These are phyloP conservation scores for Phoma herbarum DNA, from an alignment of 2,329 filamentous ascomycete species.

Conservation along the genomic window DNA sequence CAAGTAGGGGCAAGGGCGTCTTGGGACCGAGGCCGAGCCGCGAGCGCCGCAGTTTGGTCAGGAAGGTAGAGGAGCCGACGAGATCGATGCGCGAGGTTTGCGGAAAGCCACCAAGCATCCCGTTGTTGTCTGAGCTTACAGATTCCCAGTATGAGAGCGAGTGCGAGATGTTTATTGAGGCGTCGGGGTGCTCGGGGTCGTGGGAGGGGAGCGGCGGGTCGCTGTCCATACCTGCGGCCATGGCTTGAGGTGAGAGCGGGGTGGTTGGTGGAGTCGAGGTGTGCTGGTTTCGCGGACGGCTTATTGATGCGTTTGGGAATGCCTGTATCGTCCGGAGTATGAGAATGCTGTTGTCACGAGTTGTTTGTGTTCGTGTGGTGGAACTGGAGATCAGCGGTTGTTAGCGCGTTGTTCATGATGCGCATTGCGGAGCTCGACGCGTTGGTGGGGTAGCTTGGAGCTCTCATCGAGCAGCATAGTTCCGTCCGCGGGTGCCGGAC, in stretches of 20 bases:
- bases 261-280: neutral
- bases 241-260: slow-evolving; percentile 12
- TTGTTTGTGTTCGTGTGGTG: neutral
- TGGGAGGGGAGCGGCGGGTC: slow-evolving; percentile 33
- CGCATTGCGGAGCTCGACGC: slow-evolving; percentile 11
- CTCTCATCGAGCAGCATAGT: neutral
- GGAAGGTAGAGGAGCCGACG: slow-evolving; percentile 73
- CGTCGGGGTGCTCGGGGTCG: slow-evolving; percentile 48
- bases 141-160: slow-evolving; percentile 62
- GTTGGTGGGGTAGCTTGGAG: slow-evolving; percentile 19
- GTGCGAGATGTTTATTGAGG: slow-evolving; percentile 55
- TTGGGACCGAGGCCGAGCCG: slow-evolving; percentile 40
- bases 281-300: neutral
- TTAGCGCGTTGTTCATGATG: slow-evolving; percentile 19
- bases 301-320: neutral
- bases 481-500: slow-evolving; percentile 14
- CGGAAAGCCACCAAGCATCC: slow-evolving; percentile 81
- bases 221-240: slow-evolving; percentile 38
- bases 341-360: neutral
- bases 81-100: slow-evolving; percentile 75
- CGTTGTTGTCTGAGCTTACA: slow-evolving; percentile 66
- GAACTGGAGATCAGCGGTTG: slow-evolving; percentile 1
- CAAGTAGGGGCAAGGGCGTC: slow-evolving; percentile 43
- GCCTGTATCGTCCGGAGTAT: neutral
- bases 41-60: slow-evolving; percentile 66